Conservation (phyloP, 2,329 filamentous ascomycete species). For the Aspergillus brasiliensis region DNA sequence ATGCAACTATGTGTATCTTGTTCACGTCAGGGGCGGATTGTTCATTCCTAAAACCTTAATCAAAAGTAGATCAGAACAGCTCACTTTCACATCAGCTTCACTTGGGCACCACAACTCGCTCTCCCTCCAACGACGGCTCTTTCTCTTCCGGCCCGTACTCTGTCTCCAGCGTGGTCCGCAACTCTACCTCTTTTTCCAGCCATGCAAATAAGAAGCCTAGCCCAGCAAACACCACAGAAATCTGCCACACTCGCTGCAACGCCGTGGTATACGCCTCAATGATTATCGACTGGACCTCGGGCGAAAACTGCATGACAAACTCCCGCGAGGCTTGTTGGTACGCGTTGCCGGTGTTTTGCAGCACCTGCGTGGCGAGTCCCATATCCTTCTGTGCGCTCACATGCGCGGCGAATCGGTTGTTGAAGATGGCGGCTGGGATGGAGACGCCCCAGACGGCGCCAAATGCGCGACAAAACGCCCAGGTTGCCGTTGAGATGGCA, state of each 20-base stretch:
- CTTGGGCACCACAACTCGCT: not conserved
- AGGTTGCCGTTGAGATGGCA: conserved; percentile 24
- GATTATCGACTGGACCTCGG: not conserved
- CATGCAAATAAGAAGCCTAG: conserved; percentile 16
- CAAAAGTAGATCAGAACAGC: not conserved
- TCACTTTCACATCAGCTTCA: not conserved
- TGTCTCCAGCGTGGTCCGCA: conserved; percentile 19
- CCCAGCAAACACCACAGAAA: conserved; percentile 19
- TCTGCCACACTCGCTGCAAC: conserved; percentile 18
- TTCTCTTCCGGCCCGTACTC: conserved; percentile 11
- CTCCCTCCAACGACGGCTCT: not conserved
- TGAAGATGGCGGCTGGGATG: conserved; percentile 33
- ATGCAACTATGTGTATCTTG: too few species aligned
- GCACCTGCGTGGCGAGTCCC: not conserved
- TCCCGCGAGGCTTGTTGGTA: conserved; percentile 1
- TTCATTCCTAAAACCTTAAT: too few species aligned
- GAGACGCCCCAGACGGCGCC: conserved; percentile 32
- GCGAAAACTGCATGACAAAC: not conserved
- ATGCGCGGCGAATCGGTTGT: conserved; percentile 28
- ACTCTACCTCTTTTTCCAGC: conserved; percentile 15
- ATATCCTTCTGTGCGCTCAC: not conserved
- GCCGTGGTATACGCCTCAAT: conserved; percentile 11
- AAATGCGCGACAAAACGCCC: conserved; percentile 29
- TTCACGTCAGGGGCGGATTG: too few species aligned
- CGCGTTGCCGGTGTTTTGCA: conserved; percentile 1